phyloP scores from a whole-genome alignment of 352 stramenopile species.

The Phytophthora quininea region DNA sequence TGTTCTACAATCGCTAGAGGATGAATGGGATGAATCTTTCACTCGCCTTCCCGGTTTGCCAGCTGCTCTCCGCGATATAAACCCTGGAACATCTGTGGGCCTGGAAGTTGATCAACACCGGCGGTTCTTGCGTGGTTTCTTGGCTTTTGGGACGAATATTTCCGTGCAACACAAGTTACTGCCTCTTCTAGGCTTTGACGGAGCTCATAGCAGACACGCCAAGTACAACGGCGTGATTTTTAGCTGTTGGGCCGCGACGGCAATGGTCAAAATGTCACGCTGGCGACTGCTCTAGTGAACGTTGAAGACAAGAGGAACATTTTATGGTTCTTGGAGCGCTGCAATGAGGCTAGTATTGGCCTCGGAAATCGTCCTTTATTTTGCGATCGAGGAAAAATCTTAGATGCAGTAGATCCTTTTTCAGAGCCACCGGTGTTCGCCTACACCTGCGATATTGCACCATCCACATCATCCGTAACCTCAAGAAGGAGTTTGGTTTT shows the following conservation, averaged over 20 bases:
- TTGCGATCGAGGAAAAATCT: slow-evolving; percentile 4
- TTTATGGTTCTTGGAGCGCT: slow-evolving; percentile 14
- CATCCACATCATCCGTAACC: background rate
- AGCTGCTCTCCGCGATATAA: slow-evolving; percentile 1
- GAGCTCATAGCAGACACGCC: slow-evolving; percentile 15
- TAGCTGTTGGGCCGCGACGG: slow-evolving; percentile 5
- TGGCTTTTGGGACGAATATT: slow-evolving; percentile 6
- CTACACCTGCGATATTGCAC: background rate
- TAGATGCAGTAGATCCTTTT: background rate
- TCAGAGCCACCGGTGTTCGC: background rate
- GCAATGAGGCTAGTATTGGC: background rate
- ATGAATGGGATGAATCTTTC: slow-evolving; percentile 6
- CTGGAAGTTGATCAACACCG: slow-evolving; percentile 11
- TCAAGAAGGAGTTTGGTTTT: background rate
- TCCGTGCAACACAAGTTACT: background rate
- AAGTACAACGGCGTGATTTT: slow-evolving; percentile 13
- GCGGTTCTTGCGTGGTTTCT: slow-evolving; percentile 10
- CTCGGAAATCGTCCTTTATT: slow-evolving; percentile 1
- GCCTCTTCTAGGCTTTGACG: slow-evolving; percentile 12
- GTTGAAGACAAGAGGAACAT: slow-evolving; percentile 7
- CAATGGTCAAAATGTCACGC: slow-evolving; percentile 6
- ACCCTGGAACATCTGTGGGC: slow-evolving; percentile 3
- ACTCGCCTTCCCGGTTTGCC: slow-evolving; percentile 1
- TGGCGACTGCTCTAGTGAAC: slow-evolving; percentile 4
- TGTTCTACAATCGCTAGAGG: background rate